Evolutionary conservation across 1,284 basidiomycete species (phyloP), one percentile per base, ranked within the genome.

Genomic region (Ceratobasidium sp.): DNA sequence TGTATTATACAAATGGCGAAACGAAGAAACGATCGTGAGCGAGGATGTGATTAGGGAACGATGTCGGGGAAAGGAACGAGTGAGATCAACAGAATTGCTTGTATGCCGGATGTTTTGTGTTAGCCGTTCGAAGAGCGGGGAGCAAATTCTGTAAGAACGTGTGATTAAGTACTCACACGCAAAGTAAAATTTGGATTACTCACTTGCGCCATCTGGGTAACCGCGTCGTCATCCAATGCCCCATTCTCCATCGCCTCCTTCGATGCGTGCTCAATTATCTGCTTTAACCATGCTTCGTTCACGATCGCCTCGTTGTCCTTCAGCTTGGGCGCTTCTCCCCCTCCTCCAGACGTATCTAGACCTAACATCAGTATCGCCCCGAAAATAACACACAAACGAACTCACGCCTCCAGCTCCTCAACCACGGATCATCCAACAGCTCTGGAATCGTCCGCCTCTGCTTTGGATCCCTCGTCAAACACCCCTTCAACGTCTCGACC

Each of bases 391-490:
- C 15, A 63, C 20, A 37, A 42, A 11, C 10, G 26, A 8, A 71
- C 71, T 51, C 31, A 74, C 71, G 71, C 54, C 61, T 74, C 71
- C 71, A 74, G 35, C 71, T 74, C 73, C 71, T 78, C 66, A 81
- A 66, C 81, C 81, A 81, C 31, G 79, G 76, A 47, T 81, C 79
- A 28, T 75, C 73, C 20, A 87, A 78, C 68, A 88, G 76, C 77
- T 86, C 89, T 1, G 94, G 94, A 80, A 97, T 96, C n/a, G 91
- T 91, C 77, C 90, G 90, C 56, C 95, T 86, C 79, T 92, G 89
- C 83, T 94, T 94, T 23, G 93, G 89, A 79, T 89, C 88, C 78
- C 94, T 89, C 66, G 85, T 85, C 79, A 97, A 82, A 82, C 95
- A 96, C 75, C 87, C 89, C 83, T 90, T 89, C 85, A 97, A 93